A percentile compares a stretch with the other conserved stretches of the same genome.
Conservation (phyloP, 2,329 filamentous ascomycete species). For the Xylaria sp. region DNA sequence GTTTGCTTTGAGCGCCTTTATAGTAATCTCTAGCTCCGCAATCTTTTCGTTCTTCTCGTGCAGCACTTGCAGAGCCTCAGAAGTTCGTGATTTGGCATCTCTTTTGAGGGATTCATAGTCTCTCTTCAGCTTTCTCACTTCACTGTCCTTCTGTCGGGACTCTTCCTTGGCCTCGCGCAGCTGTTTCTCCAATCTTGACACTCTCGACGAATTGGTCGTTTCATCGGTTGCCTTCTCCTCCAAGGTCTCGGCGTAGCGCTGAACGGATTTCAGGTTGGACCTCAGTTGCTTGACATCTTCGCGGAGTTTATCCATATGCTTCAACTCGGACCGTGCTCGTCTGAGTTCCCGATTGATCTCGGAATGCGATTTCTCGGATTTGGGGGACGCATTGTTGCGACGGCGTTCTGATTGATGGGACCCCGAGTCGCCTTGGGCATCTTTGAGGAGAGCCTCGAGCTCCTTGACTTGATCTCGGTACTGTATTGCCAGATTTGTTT, state of each 20-base stretch:
- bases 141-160: conserved; percentile 50
- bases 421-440: conserved; percentile 42
- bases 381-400: conserved; percentile 48
- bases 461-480: conserved; percentile 64
- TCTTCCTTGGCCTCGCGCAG: conserved; percentile 50
- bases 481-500: conserved; percentile 59
- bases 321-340: conserved; percentile 56
- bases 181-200: conserved; percentile 46
- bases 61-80: conserved; percentile 58
- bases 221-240: conserved; percentile 40
- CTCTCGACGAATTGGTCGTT: conserved; percentile 33
- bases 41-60: conserved; percentile 61
- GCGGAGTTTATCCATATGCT: conserved; percentile 54
- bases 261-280: conserved; percentile 50
- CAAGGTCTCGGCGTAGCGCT: conserved; percentile 47
- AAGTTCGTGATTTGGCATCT: conserved; percentile 55
- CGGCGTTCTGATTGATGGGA: conserved; percentile 37
- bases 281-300: conserved; percentile 58
- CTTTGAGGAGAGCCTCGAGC: conserved; percentile 54
- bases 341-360: conserved; percentile 59
- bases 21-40: conserved; percentile 56
- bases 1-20: conserved; percentile 47
- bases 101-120: conserved; percentile 59
- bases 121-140: conserved; percentile 51
- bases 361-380: conserved; percentile 53